Base-by-base conservation (phyloP, 495 filamentous ascomycete genomes). In the Opeltia flavorubescens region DNA sequence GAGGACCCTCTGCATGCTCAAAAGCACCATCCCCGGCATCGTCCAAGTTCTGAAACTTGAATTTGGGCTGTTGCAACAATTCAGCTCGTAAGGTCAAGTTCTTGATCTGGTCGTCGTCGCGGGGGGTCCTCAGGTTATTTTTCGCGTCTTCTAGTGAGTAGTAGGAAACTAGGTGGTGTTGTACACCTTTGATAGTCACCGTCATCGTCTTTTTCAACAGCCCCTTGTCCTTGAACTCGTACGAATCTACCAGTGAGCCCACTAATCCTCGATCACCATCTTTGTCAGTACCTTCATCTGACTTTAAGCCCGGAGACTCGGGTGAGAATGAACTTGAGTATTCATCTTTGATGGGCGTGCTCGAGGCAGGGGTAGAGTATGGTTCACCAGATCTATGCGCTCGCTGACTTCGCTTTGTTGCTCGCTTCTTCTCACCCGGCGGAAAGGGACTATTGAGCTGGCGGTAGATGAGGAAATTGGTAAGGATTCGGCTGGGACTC, bases 191-290 rank as follows among this genome's bases (percentile, higher is more conserved):
- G 38, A 84, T 72, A 2, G 71, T 78, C 23, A 95, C 74, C 47
- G 79, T 86, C 58, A 94, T 84, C 0, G 88, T 94, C 70, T 94
- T 95, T 67, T 95, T 95, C 24, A 94, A 76, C 47, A 95, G 61
- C 0, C 88, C 88, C 2, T 78, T 75, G 34, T 78, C 72, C 63
- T 87, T 89, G 72, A 94, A 95, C 20, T 77, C 78, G 59, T 94
- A 94, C 0, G 82, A 86, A 61, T 94, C 86, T 2, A 84, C 71
- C 23, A 94, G 69, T 6, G 86, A 94, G 25, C 88, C 88, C 29
- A 91, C 75, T 47, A 87, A 66, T 3, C 74, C 69, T 17, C 88
- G 74, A 46, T 88, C 81, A 33, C 72, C 57, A 47, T 75, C 78
- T 48, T 61, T 64, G 39, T 73, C 60, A 13, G 44, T 47, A 26